Percentiles rank a stretch among this genome's conserved stretches.
Evolutionary conservation across 2,329 filamentous ascomycete species (phyloP).

Genomic region (Amauroascus verrucosus): DNA sequence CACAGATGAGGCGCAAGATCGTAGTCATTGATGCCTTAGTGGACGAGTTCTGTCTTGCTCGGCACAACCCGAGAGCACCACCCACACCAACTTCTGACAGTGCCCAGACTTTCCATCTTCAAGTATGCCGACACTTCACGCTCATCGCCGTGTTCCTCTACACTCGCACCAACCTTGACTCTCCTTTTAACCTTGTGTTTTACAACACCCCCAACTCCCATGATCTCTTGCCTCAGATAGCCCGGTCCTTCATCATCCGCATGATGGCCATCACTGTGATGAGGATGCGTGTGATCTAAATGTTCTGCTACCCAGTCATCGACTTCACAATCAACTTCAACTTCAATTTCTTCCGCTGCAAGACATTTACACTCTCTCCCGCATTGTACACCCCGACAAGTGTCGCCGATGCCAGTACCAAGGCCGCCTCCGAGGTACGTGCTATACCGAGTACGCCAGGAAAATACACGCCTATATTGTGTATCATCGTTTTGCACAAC

Average conservation of each 20-base stretch:
- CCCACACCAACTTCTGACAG: slow-evolving; percentile 73
- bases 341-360: slow-evolving; percentile 64
- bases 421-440: slow-evolving; percentile 65
- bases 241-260: slow-evolving; percentile 46
- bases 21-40: neutral
- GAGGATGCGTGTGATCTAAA: slow-evolving; percentile 20
- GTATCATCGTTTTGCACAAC: slow-evolving; percentile 50
- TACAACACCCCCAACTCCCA: slow-evolving; percentile 77
- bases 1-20: too few species aligned
- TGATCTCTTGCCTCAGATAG: slow-evolving; percentile 78
- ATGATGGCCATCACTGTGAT: slow-evolving; percentile 15
- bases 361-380: slow-evolving; percentile 68
- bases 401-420: slow-evolving; percentile 79
- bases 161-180: slow-evolving; percentile 69
- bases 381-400: slow-evolving; percentile 78
- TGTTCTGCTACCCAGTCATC: slow-evolving; percentile 53
- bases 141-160: slow-evolving; percentile 78
- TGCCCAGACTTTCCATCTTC: slow-evolving; percentile 57
- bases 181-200: slow-evolving; percentile 81
- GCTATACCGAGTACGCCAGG: slow-evolving; percentile 77
- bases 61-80: slow-evolving; percentile 78
- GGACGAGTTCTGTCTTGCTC: slow-evolving; percentile 27
- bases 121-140: slow-evolving; percentile 55
- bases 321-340: slow-evolving; percentile 78
- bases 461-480: slow-evolving; percentile 62